These are phyloP conservation scores for Globisporangium sylvaticum DNA, from an alignment of 352 stramenopile genomes.

Conservation along the genomic window DNA sequence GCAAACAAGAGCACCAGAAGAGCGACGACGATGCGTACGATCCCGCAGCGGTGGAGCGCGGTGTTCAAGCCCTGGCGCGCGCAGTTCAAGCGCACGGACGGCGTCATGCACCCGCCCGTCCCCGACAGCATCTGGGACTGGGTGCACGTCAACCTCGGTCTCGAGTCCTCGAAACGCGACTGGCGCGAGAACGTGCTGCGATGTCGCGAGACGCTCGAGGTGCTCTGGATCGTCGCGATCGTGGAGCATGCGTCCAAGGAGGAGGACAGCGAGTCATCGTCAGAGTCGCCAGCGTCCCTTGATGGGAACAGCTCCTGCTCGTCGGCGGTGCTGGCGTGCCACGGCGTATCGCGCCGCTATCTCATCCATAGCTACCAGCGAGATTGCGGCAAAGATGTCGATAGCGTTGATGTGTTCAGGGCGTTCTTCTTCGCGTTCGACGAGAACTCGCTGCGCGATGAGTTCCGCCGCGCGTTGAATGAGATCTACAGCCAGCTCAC, in stretches of 20 bases:
- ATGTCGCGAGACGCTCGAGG: background rate
- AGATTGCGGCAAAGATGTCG: background rate
- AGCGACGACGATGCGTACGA: too few relatives aligned
- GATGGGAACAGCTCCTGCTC: background rate
- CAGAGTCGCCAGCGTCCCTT: too few relatives aligned
- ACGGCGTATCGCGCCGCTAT: too few relatives aligned
- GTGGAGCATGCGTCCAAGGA: background rate
- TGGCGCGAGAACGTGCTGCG: background rate
- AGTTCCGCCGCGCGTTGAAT: background rate
- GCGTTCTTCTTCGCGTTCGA: constrained; percentile 5
- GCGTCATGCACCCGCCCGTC: too few relatives aligned
- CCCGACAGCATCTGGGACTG: too few relatives aligned
- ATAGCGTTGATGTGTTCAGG: background rate
- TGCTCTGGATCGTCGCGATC: background rate
- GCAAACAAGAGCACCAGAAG: too few relatives aligned
- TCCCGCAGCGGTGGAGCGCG: too few relatives aligned
- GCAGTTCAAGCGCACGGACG: too few relatives aligned
- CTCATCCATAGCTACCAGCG: too few relatives aligned
- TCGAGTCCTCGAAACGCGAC: background rate
- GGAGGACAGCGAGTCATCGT: too few relatives aligned
- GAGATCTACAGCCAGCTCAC: background rate
- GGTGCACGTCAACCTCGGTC: background rate
- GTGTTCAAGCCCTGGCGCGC: too few relatives aligned
- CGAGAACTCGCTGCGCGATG: background rate
- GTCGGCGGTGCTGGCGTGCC: too few relatives aligned